Evolutionary conservation across 768 basidiomycete species (phyloP).

Genomic region (Termitomyces sp.): DNA sequence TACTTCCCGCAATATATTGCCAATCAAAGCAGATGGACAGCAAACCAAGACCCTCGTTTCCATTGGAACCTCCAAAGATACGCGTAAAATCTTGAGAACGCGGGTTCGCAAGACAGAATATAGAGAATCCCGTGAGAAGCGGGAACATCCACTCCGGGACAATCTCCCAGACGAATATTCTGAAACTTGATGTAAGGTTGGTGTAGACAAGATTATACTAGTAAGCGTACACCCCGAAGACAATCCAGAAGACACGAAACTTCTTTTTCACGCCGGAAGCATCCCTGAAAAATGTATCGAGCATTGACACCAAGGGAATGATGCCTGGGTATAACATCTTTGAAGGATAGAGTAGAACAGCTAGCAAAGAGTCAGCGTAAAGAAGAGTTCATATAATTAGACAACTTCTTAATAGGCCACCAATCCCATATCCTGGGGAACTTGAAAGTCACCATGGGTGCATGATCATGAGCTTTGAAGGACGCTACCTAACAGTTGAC

Average conservation of each 20-base stretch:
- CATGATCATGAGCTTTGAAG: background rate
- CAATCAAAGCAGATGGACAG: conserved; percentile 56
- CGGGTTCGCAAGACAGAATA: conserved; percentile 53
- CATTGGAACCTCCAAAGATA: conserved; percentile 58
- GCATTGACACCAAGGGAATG: conserved; percentile 42
- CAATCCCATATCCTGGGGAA: conserved; percentile 47
- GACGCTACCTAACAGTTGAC: conserved; percentile 25
- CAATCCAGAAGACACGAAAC: conserved; percentile 45
- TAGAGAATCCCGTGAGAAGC: conserved; percentile 51
- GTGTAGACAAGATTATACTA: conserved; percentile 9
- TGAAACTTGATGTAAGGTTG: conserved; percentile 12
- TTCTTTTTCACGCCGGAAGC: conserved; percentile 32
- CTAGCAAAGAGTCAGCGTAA: conserved; percentile 14
- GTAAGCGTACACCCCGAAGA: conserved; percentile 27
- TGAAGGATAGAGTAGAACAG: conserved; percentile 45
- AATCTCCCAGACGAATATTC: conserved; percentile 45
- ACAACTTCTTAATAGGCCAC: conserved; percentile 40
- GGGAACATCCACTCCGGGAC: conserved; percentile 57
- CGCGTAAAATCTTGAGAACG: conserved; percentile 41
- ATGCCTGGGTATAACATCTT: conserved; percentile 46
- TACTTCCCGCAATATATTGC: conserved; percentile 47
- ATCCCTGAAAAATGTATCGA: conserved; percentile 42
- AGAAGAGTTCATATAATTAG: background rate
- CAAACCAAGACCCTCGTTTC: conserved; percentile 61
- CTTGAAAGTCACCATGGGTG: conserved; percentile 11